Percentiles rank a stretch among this genome's conserved stretches.
These are phyloP conservation scores for Multifurca ochricompacta DNA, from an alignment of 768 basidiomycete genomes.

Conservation along the genomic window DNA sequence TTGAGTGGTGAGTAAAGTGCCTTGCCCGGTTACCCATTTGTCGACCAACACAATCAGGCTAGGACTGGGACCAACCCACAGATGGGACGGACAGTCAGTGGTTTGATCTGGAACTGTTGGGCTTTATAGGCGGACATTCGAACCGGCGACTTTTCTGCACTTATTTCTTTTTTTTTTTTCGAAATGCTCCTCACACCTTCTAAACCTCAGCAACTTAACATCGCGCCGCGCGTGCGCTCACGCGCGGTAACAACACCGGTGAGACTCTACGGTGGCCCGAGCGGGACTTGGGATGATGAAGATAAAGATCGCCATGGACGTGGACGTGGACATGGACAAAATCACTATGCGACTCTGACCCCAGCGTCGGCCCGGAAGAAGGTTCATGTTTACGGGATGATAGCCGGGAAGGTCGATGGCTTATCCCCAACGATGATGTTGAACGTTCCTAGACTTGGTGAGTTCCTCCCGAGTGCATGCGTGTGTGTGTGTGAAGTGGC, in stretches of 20 bases:
- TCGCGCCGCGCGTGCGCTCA: neutral
- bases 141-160: too few species aligned
- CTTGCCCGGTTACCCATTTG: too few species aligned
- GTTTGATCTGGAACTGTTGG: neutral
- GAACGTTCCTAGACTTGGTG: neutral
- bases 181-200: neutral
- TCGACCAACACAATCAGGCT: too few species aligned
- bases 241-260: constrained; percentile 6
- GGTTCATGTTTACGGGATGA: neutral
- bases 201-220: neutral
- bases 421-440: constrained; percentile 1
- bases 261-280: neutral
- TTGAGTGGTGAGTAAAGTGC: too few species aligned
- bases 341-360: neutral
- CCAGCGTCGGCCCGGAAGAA: neutral
- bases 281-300: constrained; percentile 8
- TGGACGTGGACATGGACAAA: too few species aligned
- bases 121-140: neutral
- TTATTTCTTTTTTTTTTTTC: too few species aligned
- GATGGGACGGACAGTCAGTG: too few species aligned
- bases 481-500: too few species aligned
- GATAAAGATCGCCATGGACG: too few species aligned
- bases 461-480: too few species aligned
- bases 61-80: neutral
- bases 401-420: neutral